Base-by-base conservation (phyloP, 495 filamentous ascomycete species). In the Annulohypoxylon nitens region DNA sequence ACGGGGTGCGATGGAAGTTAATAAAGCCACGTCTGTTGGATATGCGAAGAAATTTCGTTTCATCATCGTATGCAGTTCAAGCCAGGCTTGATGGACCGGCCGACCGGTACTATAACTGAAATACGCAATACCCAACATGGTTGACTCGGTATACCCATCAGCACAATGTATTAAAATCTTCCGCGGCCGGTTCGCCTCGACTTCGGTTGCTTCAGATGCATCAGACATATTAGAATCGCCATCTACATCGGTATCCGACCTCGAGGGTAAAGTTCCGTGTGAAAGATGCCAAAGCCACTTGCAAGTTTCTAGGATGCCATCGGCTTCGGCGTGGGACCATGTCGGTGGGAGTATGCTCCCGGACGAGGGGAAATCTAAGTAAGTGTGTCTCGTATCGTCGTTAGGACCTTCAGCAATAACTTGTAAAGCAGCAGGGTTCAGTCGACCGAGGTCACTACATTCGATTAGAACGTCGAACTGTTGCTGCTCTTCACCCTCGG, bases 11-110 rank as follows among this genome's bases (percentile, higher is more conserved):
- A 97, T 89, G 18, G 88, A 87, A 0, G 87, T 87, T 16, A 99
- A 81, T 16, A 97, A 87, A 4, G 89, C 86, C 33, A 97, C 93
- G 76, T 99, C 96, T 0, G 92, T 93, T 2, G 92, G 90, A 72
- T 99, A 99, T 0, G 96, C 93, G 75, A 99, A 99, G 83, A 98
- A 97, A 78, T 99, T 98, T 57, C 96, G 91, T 47, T 89, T 84
- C 81, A 92, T 93, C 1, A 89, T 86, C 12, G 89, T 89, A 75
- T 99, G 96, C 43, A 99, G 83, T 65, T 89, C 85, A 14, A 98
- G 84, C 95, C 95, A 98, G 16, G 96, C 95, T 12, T 92, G 88
- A 34, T 93, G 91, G 0, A 92, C 88, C 0, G 95, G 90, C 8
- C 92, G 83, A 5, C 93, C 92, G 63, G 97, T 92, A 33, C 92